A percentile compares a stretch with the other conserved stretches of the same genome.
These are phyloP conservation scores for Chytridium lagenaria DNA, from an alignment of 371 early-diverging fungal genomes.

Conservation along the genomic window DNA sequence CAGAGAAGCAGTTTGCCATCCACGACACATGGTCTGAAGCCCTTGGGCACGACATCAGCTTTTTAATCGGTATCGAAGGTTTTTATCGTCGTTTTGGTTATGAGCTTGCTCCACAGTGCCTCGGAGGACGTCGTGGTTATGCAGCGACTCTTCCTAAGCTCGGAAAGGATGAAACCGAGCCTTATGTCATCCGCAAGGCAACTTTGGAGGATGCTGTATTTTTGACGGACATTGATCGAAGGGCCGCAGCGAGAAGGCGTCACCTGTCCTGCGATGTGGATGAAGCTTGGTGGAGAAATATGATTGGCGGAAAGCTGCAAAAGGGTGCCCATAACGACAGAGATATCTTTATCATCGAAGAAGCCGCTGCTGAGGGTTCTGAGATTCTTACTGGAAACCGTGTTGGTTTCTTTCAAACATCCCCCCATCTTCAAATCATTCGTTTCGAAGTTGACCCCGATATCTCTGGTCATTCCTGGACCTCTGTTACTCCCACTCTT, in stretches of 20 bases:
- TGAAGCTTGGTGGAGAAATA: slow-evolving; percentile 10
- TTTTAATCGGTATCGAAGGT: slow-evolving; percentile 27
- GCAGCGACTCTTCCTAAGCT: neutral
- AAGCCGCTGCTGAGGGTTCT: neutral
- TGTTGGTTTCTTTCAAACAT: neutral
- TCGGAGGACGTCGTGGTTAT: slow-evolving; percentile 10
- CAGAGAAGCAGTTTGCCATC: slow-evolving; percentile 24
- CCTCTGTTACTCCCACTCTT: neutral
- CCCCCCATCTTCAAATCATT: neutral
- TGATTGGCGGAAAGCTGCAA: neutral
- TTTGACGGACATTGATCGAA: neutral
- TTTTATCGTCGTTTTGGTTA: slow-evolving; percentile 40
- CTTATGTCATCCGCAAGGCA: neutral
- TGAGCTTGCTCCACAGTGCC: slow-evolving; percentile 20
- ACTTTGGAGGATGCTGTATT: neutral
- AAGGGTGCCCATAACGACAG: neutral
- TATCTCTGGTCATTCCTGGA: neutral
- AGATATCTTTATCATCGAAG: slow-evolving; percentile 6
- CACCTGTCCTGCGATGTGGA: neutral
- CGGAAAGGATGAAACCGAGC: neutral
- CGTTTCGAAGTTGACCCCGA: neutral
- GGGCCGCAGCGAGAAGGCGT: neutral
- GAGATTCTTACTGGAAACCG: neutral
- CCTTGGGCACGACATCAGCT: slow-evolving; percentile 22
- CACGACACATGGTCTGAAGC: slow-evolving; percentile 35